These are phyloP conservation scores for Serendipita vermifera DNA, from an alignment of 768 basidiomycete species.

Conservation along the genomic window DNA sequence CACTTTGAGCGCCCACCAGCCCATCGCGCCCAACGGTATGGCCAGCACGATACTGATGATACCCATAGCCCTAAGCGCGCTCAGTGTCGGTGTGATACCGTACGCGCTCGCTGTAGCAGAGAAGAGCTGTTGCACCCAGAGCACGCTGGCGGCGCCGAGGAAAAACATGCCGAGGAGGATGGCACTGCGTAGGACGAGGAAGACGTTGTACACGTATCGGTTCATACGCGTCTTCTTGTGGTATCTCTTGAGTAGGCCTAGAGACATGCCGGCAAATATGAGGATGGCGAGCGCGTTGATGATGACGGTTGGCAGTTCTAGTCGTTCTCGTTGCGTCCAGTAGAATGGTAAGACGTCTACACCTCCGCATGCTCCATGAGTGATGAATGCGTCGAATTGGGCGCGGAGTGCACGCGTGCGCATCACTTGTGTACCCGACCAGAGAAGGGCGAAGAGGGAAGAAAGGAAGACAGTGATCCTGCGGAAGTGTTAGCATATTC, in stretches of 20 bases:
- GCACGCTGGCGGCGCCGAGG: neutral
- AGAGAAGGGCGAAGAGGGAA: neutral
- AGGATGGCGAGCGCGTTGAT: neutral
- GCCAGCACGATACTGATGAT: neutral
- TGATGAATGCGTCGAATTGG: neutral
- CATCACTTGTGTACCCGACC: neutral
- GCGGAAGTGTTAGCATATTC: neutral
- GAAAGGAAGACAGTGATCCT: neutral
- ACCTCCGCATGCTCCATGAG: neutral
- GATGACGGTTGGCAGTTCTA: neutral
- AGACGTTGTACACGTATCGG: too few relatives aligned
- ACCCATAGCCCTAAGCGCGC: too few relatives aligned
- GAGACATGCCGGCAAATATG: neutral
- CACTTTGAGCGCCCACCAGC: neutral
- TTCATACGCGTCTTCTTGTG: too few relatives aligned
- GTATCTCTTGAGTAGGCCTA: neutral
- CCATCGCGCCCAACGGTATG: neutral
- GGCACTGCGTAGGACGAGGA: too few relatives aligned
- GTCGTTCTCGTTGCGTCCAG: neutral
- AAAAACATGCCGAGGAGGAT: too few relatives aligned
- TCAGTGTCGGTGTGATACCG: too few relatives aligned
- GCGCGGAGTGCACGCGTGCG: neutral
- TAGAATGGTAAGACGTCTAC: neutral
- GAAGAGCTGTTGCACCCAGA: constrained; percentile 6
- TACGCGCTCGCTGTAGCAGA: too few relatives aligned